phyloP scores from a whole-genome alignment of 2,329 filamentous ascomycete species.

The Fusarium torulosum region DNA sequence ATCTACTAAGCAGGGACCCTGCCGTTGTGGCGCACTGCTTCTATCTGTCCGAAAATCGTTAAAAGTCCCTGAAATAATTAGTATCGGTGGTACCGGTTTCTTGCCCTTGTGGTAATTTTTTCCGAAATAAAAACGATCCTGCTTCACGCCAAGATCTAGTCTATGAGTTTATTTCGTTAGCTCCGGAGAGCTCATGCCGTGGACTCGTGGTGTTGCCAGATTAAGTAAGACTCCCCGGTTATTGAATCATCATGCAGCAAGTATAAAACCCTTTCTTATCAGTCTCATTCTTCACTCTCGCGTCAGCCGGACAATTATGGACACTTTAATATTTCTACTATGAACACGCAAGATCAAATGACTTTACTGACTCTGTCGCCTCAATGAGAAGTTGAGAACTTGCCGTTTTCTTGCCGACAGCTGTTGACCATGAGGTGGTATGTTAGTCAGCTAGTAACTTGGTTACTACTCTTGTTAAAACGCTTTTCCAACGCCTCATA shows the following conservation, averaged over 20 bases:
- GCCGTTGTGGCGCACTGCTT: background rate
- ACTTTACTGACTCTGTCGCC: too few relatives aligned
- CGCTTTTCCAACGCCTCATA: too few relatives aligned
- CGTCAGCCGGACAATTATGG: background rate
- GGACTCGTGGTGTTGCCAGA: constrained; percentile 6
- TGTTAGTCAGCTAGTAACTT: too few relatives aligned
- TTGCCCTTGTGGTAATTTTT: constrained; percentile 36
- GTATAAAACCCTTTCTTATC: background rate
- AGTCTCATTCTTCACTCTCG: background rate
- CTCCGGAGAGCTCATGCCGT: constrained; percentile 28
- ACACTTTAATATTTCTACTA: background rate
- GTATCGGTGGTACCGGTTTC: constrained; percentile 6
- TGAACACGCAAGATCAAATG: too few relatives aligned
- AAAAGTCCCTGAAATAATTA: constrained; percentile 6
- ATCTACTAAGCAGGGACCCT: too few relatives aligned
- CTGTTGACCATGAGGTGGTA: too few relatives aligned
- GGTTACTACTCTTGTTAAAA: too few relatives aligned
- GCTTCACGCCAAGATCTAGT: background rate
- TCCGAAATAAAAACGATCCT: constrained; percentile 18
- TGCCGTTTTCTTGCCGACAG: too few relatives aligned
- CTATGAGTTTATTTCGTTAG: constrained; percentile 25
- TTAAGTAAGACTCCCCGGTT: constrained; percentile 21
- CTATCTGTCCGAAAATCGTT: constrained; percentile 6
- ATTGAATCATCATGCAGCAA: constrained; percentile 21
- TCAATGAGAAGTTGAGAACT: too few relatives aligned